These are phyloP conservation scores for Castanopsis chinensis DNA, from an alignment of 306 rosid species.

Conservation along the genomic window DNA sequence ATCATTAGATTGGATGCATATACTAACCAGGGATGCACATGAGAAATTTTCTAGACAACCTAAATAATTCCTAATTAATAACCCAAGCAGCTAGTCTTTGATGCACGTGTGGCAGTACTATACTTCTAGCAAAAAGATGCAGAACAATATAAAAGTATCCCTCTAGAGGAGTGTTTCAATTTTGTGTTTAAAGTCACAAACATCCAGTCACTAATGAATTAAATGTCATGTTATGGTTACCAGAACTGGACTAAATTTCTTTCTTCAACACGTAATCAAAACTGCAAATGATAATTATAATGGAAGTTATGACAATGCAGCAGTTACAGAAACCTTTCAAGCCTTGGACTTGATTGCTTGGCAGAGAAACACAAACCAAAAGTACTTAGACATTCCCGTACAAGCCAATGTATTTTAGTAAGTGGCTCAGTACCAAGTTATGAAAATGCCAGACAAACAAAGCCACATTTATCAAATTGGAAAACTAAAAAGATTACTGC, in stretches of 20 bases:
- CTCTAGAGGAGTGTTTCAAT: not conserved
- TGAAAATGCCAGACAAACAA: conserved; percentile 10
- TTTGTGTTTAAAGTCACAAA: not conserved
- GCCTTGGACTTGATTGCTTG: not conserved
- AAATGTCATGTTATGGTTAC: not conserved
- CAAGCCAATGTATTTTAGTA: not conserved
- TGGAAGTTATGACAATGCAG: not conserved
- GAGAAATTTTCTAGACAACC: not conserved
- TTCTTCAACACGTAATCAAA: not conserved
- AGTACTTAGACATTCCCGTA: not conserved
- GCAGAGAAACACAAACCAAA: not conserved
- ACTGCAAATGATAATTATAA: not conserved
- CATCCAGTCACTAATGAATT: not conserved
- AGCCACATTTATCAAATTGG: not conserved
- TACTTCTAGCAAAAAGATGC: not conserved
- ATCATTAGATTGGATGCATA: not conserved
- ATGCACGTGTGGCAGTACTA: not conserved
- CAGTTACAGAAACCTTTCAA: not conserved
- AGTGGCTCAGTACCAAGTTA: not conserved
- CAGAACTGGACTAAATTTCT: not conserved
- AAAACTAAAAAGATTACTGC: conserved; percentile 24
- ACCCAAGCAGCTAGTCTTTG: not conserved
- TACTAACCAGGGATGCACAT: not conserved
- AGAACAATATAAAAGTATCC: not conserved
- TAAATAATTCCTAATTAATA: not conserved